phyloP scores from a whole-genome alignment of 768 basidiomycete species.

The Stropharia rugosoannulata region DNA sequence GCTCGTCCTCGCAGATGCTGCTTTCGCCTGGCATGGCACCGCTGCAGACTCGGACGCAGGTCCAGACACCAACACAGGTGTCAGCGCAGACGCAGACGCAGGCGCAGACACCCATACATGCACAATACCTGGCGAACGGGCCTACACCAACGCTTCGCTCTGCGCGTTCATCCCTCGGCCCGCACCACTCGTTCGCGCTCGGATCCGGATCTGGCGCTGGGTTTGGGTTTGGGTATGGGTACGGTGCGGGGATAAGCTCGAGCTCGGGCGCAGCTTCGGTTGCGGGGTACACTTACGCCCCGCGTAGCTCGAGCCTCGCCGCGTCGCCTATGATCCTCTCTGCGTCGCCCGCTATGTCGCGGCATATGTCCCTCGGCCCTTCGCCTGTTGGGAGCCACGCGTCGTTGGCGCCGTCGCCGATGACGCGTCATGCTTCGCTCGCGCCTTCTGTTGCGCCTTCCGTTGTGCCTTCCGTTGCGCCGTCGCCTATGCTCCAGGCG shows the following conservation, averaged over 20 bases:
- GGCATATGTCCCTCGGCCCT: no score
- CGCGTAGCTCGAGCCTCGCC: neutral
- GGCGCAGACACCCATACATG: no score
- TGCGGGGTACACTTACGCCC: neutral
- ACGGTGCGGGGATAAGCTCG: no score
- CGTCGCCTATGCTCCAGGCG: neutral
- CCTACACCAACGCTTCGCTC: no score
- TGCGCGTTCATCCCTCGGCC: no score
- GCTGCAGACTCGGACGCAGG: neutral
- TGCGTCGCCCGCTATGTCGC: no score
- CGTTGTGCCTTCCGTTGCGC: neutral
- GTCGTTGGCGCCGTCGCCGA: neutral
- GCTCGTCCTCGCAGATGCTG: conserved; percentile 4
- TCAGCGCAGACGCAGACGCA: no score
- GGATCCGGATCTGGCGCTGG: no score
- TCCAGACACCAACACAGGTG: neutral
- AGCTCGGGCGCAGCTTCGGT: neutral
- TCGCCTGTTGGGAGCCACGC: no score
- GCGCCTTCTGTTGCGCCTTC: neutral
- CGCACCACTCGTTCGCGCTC: no score
- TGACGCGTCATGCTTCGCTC: neutral
- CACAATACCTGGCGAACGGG: no score
- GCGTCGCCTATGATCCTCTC: neutral
- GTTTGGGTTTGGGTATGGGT: no score
- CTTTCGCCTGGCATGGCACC: neutral